Evolutionary conservation across 805 yeast genomes (phyloP), one percentile per base, ranked within the genome.

Genomic region (Cyberlindnera mississippiensis): DNA sequence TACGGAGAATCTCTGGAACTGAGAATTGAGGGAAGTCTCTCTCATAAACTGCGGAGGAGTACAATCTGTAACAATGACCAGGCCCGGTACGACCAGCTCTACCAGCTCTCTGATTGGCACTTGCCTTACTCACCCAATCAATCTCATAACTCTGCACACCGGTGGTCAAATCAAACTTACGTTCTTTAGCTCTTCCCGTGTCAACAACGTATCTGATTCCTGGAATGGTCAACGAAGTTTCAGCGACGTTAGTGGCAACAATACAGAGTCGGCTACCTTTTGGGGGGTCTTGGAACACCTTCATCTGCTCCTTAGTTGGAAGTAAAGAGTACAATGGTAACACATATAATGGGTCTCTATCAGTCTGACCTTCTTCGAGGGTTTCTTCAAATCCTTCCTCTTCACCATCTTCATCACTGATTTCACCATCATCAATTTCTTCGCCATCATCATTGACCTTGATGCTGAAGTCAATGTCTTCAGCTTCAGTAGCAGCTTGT

Each of bases 31-130:
- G 71, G 59, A 93, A 93, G 50, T 83, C 93, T 48, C 80, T 76
- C 59, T 93, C 97, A 61, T 71, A 93, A 7, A 95, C 85, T 2
- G 99, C 99, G 13, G 98, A 90, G 0, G 98, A 91, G 56, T 73
- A 93, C 12, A 93, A 63, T 46, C 99, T 70, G 61, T 93, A 93
- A 61, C 96, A 87, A 57, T 93, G 98, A 44, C 99, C 99, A 0
- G 99, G 97, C 0, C 98, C 99, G 1, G 96, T 90, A 73, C 98
- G 82, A 60, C 97, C 98, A 38, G 98, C 98, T 71, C 98, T 81
- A 59, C 98, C 98, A 15, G 95, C 68, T 67, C 99, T 76, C 69
- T 93, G 99, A 51, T 80, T 93, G 0, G 98, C 91, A 45, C 96
- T 84, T 2, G 99, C 99, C 55, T 93, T 89, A 35, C 96, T 84